phyloP scores from a whole-genome alignment of 2,329 filamentous ascomycete species.

The Fusarium coffeatum region DNA sequence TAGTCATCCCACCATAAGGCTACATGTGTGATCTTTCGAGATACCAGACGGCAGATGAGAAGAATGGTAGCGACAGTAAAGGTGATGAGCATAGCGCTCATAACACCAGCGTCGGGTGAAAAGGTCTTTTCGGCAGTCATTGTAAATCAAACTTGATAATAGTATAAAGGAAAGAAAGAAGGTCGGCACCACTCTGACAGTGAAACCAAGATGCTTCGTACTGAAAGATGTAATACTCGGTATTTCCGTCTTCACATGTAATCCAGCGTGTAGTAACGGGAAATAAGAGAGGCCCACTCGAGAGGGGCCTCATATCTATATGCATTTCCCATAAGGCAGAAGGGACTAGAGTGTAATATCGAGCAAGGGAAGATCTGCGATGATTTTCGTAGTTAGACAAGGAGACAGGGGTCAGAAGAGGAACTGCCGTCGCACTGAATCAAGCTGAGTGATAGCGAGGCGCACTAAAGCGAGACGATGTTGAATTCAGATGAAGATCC shows the following conservation, averaged over 20 bases:
- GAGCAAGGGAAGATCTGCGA: slow-evolving; percentile 1
- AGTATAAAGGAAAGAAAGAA: neutral
- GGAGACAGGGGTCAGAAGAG: neutral
- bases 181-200: neutral
- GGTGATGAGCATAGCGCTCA: slow-evolving; percentile 25
- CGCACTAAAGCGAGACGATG: neutral
- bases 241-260: neutral
- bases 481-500: slow-evolving; percentile 22
- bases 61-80: slow-evolving; percentile 20
- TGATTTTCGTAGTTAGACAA: neutral
- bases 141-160: neutral
- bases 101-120: slow-evolving; percentile 25
- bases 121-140: slow-evolving; percentile 2
- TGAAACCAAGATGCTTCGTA: neutral
- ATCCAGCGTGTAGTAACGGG: neutral
- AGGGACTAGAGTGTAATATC: neutral
- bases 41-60: slow-evolving; percentile 19
- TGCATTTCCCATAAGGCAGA: neutral
- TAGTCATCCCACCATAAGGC: slow-evolving; percentile 30
- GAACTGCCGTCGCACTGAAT: slow-evolving; percentile 9
- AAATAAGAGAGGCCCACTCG: neutral
- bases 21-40: slow-evolving; percentile 27
- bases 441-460: neutral
- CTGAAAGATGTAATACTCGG: neutral
- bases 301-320: neutral